Conservation (phyloP, 768 basidiomycete species). For the Leccinum rimulosum region DNA sequence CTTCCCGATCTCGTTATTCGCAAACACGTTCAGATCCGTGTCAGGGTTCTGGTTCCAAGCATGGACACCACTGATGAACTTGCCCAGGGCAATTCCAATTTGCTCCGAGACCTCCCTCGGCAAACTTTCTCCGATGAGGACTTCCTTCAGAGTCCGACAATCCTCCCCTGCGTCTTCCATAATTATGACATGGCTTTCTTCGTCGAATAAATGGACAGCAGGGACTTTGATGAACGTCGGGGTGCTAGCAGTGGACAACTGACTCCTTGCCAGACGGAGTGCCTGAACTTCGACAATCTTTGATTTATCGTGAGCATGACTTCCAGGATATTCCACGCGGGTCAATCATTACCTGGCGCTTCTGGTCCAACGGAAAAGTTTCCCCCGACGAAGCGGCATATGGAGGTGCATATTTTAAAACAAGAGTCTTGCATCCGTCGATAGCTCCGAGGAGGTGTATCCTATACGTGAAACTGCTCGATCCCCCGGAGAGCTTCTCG, state of each 20-base stretch:
- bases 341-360: constrained; percentile 48
- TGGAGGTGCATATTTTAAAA: constrained; percentile 58
- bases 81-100: constrained; percentile 54
- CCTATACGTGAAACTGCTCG: constrained; percentile 57
- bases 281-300: constrained; percentile 47
- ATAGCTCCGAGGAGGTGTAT: constrained; percentile 41
- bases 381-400: constrained; percentile 33
- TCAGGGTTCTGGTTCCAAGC: constrained; percentile 37
- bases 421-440: constrained; percentile 43
- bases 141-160: constrained; percentile 37
- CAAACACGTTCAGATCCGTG: constrained; percentile 37
- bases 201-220: constrained; percentile 48
- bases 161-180: constrained; percentile 59
- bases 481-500: constrained; percentile 48
- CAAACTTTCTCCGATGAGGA: constrained; percentile 36
- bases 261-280: constrained; percentile 39
- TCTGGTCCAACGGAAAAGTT: constrained; percentile 36
- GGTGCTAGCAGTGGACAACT: constrained; percentile 28
- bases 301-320: constrained; percentile 29
- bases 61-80: constrained; percentile 55
- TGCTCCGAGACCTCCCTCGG: constrained; percentile 32
- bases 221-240: constrained; percentile 48
- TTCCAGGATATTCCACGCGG: neutral
- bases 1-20: constrained; percentile 40
- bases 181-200: constrained; percentile 48